phyloP scores from a whole-genome alignment of 306 rosid genomes.

The Styphnolobium japonicum region DNA sequence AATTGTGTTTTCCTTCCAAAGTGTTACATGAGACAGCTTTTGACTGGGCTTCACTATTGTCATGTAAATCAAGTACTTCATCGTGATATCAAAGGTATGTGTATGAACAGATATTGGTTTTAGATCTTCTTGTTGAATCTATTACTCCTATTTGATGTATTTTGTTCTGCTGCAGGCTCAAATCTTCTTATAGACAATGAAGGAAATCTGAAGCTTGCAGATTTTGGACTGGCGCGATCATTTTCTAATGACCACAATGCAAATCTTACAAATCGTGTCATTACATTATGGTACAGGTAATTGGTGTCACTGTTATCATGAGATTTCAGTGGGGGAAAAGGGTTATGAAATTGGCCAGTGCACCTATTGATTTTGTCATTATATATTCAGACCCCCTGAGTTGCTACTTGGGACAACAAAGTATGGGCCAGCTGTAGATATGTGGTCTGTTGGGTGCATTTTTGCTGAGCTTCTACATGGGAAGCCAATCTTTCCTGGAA shows the following conservation, averaged over 20 bases:
- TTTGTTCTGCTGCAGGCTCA: slow-evolving; percentile 52
- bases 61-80: slow-evolving; percentile 71
- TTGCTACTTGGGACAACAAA: slow-evolving; percentile 69
- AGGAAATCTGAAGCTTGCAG: slow-evolving; percentile 71
- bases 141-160: slow-evolving; percentile 7
- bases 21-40: slow-evolving; percentile 75
- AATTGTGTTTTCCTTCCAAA: slow-evolving; percentile 21
- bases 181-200: slow-evolving; percentile 75
- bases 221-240: slow-evolving; percentile 69
- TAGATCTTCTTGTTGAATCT: background rate
- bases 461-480: slow-evolving; percentile 75
- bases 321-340: background rate
- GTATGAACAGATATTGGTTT: background rate
- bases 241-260: slow-evolving; percentile 55
- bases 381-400: slow-evolving; percentile 69
- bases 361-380: slow-evolving; percentile 5
- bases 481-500: slow-evolving; percentile 69
- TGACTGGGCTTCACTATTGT: slow-evolving; percentile 74
- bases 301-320: background rate
- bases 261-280: slow-evolving; percentile 69
- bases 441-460: slow-evolving; percentile 86
- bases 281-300: slow-evolving; percentile 77
- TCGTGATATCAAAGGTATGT: slow-evolving; percentile 73
- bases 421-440: slow-evolving; percentile 76
- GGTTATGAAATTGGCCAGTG: background rate